phyloP scores from a whole-genome alignment of 805 yeast genomes.

The Millerago galiae region DNA sequence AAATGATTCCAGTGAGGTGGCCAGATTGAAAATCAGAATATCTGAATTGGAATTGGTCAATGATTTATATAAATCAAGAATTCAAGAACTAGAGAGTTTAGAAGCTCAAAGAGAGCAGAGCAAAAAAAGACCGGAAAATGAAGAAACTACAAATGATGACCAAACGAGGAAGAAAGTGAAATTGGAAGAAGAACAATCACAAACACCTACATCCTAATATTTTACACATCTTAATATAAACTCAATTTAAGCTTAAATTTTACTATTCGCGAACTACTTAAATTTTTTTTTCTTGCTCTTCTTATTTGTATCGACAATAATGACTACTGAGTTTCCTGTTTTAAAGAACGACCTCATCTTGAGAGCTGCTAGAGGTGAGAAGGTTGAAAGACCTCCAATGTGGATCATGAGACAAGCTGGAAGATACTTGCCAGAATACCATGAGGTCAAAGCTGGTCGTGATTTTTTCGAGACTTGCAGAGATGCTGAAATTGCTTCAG shows the following conservation, averaged over 20 bases:
- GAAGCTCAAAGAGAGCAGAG: conserved; percentile 16
- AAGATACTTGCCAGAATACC: conserved; percentile 84
- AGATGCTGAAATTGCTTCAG: conserved; percentile 90
- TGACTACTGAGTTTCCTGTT: conserved; percentile 49
- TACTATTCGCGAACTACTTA: too few species aligned
- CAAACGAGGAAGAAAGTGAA: conserved; percentile 16
- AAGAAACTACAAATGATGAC: conserved; percentile 6
- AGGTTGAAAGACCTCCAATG: conserved; percentile 93
- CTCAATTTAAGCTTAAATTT: too few species aligned
- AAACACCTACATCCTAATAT: too few species aligned
- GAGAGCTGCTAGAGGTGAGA: conserved; percentile 83
- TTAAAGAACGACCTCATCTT: conserved; percentile 85
- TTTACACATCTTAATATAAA: too few species aligned
- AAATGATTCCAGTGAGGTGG: conserved; percentile 21
- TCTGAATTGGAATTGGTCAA: conserved; percentile 87
- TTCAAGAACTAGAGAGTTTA: conserved; percentile 61
- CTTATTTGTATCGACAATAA: too few species aligned
- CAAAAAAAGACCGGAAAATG: conserved; percentile 4
- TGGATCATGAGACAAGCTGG: conserved; percentile 99
- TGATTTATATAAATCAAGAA: conserved; percentile 78
- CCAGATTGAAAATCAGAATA: conserved; percentile 63
- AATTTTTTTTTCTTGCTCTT: too few species aligned
- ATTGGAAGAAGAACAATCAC: conserved; percentile 8
- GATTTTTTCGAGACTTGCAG: conserved; percentile 96
- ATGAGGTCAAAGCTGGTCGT: conserved; percentile 72